Evolutionary conservation across 148 eudicot genomes (phyloP), one percentile per base, ranked within the genome.

Genomic region (Fagopyrum esculentum): DNA sequence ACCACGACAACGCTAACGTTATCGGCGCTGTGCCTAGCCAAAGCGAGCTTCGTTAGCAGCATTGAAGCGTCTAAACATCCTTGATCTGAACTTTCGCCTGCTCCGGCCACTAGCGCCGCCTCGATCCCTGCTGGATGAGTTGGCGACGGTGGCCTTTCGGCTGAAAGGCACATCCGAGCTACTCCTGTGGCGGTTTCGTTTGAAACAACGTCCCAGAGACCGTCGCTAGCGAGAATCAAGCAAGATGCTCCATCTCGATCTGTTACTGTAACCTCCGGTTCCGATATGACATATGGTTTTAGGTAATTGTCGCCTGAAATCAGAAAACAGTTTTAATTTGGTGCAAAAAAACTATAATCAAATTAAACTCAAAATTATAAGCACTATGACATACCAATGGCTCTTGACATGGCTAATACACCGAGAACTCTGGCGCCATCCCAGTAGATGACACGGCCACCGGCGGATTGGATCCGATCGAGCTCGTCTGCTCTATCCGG

Each of bases 361-460:
- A 35, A 35, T 1, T 35, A 0, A 35, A 35, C 40, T 35, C 40
- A 2, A 35, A 35, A 35, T 35, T 35, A 35, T 35, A 35, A 35
- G 40, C 40, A 0, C 40, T 35, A 35, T 1, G 9, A 68, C 78
- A 46, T 77, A 92, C 98, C 98, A 6, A 94, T 94, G 26, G 98
- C 97, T 84, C 98, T 85, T 13, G 98, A 94, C 97, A 91, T 94
- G 48, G 97, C 98, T 0, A 94, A 82, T 12, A 94, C 87, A 11
- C 97, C 97, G 2, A 80, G 81, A 35, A 94, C 97, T 26, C 98
- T 85, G 5, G 95, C 83, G 0, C 90, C 87, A 47, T 94, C 92
- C 90, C 88, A 86, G 69, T 66, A 87, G 57, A 91, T 80, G 3
- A 94, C 95, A 30, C 89, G 81, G 9, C 98, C 98, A 11, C 98